Evolutionary conservation across 2,329 filamentous ascomycete genomes (phyloP).

Genomic region (Nemania diffusa): DNA sequence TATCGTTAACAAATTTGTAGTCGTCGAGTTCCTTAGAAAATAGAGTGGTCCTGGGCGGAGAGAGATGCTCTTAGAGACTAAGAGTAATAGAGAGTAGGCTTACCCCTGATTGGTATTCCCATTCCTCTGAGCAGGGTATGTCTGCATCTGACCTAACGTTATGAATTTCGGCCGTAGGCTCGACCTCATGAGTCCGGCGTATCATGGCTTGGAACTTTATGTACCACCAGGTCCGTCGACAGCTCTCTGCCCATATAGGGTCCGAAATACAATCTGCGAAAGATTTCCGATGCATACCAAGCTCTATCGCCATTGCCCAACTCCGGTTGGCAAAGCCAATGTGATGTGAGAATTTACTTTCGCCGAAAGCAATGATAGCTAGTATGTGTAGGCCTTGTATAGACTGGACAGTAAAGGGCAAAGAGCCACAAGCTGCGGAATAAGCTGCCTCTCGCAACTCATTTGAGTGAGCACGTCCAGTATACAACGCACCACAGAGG

Average conservation of each 20-base stretch:
- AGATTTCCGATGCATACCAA: conserved; percentile 49
- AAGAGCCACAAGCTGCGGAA: conserved; percentile 47
- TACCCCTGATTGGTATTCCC: conserved; percentile 55
- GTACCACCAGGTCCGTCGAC: conserved; percentile 55
- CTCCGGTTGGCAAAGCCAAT: conserved; percentile 46
- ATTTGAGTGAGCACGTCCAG: conserved; percentile 44
- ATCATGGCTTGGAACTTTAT: conserved; percentile 49
- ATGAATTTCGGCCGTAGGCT: conserved; percentile 44
- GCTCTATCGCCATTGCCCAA: conserved; percentile 47
- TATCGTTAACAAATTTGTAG: conserved; percentile 17
- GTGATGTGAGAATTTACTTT: conserved; percentile 46
- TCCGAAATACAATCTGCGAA: conserved; percentile 50
- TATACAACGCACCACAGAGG: conserved; percentile 54
- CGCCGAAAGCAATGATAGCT: conserved; percentile 47
- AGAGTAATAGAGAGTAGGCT: conserved; percentile 32
- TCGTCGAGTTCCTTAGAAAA: background rate
- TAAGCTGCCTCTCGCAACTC: conserved; percentile 49
- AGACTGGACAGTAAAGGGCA: conserved; percentile 50
- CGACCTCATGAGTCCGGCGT: conserved; percentile 39
- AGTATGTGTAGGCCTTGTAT: conserved; percentile 50
- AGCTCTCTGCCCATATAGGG: conserved; percentile 53
- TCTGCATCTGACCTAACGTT: conserved; percentile 50
- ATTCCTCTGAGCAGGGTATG: conserved; percentile 54
- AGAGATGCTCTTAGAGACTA: background rate
- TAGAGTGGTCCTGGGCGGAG: background rate